Evolutionary conservation across 1,284 basidiomycete genomes (phyloP), one percentile per base, ranked within the genome.

Genomic region (Mycena sp.): DNA sequence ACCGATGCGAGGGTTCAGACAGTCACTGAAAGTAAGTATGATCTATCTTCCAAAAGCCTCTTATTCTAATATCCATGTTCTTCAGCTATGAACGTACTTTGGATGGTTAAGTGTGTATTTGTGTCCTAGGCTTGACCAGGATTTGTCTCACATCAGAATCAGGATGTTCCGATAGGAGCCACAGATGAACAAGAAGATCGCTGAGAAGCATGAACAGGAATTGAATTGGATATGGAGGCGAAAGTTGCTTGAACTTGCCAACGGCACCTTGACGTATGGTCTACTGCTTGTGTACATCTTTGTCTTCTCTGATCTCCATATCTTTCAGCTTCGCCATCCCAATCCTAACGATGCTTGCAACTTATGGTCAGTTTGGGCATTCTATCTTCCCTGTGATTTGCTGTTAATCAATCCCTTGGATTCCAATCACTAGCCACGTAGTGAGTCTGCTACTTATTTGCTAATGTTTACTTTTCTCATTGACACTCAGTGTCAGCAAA

Each of bases 151-250:
- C 5, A 40, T n/a, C 9, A 45, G 11, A 35, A 28, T 38, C 12
- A 67, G 65, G 29, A 82, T 91, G 67, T 91, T 92, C 67, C 89
- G 85, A 10, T 89, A 87, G 88, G 87, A 89, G 69, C 74, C 75
- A 17, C 81, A 84, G 67, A 83, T 87, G 73, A 78, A 83, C 51
- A 74, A 77, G 14, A 79, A 81, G 57, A 78, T 89, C 38, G 76
- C 80, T 16, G 80, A 79, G 21, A 84, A 83, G 78, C 76, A 84
- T 41, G 84, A 88, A 51, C 81, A 82, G 17, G 89, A 91, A 74
- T 72, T 91, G n/a, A 71, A 73, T 5, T 81, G 76, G 71, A 72
- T 85, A 26, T 81, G 78, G 73, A 78, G 72, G 61, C 76, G 79
- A 40, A 80, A 81, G 66, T 58, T 85, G 41, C 70, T 85, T 7